Base-by-base conservation (phyloP, 2,329 filamentous ascomycete genomes). In the Penicillium sp. region DNA sequence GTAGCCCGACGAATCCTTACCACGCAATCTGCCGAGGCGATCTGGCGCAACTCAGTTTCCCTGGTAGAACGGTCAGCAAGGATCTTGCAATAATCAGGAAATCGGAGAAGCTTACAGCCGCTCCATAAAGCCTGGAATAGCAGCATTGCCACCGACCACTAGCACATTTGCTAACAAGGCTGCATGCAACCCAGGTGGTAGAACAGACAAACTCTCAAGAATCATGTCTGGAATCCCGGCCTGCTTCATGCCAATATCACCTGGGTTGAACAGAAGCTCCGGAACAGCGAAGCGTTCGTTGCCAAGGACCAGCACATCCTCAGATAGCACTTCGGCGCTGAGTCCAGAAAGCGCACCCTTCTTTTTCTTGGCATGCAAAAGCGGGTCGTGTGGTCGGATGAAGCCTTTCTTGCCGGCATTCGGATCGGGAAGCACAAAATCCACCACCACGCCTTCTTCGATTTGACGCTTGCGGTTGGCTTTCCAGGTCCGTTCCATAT, bases 211-310 rank as follows among this genome's bases (percentile, higher is more conserved):
- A 10, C 84, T 87, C 65, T 96, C 84, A 69, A 93, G 76, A 9
- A 96, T 79, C n/a, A 89, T 78, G 39, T 90, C 87, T 0, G 88
- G 80, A 16, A 98, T 75, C 0, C 93, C 93, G 0, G 85, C 82
- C 60, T 95, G 87, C 38, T 82, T 80, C 67, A 96, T 81, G 0
- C 89, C 90, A 35, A 95, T 84, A 68, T 97, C 91, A 3, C 79
- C 77, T 0, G 93, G 93, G 45, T 79, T 85, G 71, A 98, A 97
- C 2, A 98, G 72, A 5, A 97, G 76, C 65, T 98, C 93, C 0
- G 93, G 91, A 0, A 95, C 85, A 1, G 82, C 76, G 64, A 98
- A 98, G 37, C 91, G 81, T 71, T 98, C 93, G 67, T 96, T 97
- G 4, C 88, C 85, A 8, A 98, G 75, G 0, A 89, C 88, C 53